These are phyloP conservation scores for Talaromyces verruculosus DNA, from an alignment of 2,329 filamentous ascomycete species.

Conservation along the genomic window DNA sequence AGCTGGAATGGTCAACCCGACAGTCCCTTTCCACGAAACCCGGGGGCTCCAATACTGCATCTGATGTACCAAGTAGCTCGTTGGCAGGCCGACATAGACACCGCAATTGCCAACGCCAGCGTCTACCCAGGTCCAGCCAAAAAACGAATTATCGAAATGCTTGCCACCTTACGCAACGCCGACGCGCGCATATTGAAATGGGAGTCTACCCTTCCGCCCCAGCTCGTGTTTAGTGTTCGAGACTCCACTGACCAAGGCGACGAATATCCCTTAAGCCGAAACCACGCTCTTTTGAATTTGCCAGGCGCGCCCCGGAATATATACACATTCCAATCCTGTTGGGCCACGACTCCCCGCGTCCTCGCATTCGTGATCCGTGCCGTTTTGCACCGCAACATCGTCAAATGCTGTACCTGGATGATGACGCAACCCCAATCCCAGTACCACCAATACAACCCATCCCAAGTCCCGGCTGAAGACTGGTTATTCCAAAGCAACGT, in stretches of 20 bases:
- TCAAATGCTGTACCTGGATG: conserved; percentile 3
- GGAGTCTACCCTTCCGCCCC: not conserved
- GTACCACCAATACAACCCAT: not conserved
- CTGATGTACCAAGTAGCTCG: not conserved
- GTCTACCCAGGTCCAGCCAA: not conserved
- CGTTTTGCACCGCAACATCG: not conserved
- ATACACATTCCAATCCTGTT: not conserved
- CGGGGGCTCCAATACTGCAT: not conserved
- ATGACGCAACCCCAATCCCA: not conserved
- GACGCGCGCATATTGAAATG: not conserved
- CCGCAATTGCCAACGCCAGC: not conserved
- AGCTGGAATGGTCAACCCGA: not conserved
- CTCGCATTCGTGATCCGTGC: not conserved
- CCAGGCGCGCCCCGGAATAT: conserved; percentile 2
- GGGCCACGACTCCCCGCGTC: not conserved
- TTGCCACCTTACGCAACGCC: not conserved
- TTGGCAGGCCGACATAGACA: conserved; percentile 10
- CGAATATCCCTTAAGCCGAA: not conserved
- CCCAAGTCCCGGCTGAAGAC: not conserved
- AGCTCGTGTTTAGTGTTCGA: not conserved
- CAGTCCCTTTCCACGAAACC: not conserved
- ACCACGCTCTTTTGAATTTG: not conserved
- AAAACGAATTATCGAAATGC: not conserved
- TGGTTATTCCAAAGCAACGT: not conserved
- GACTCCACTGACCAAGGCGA: not conserved